These are phyloP conservation scores for Coemansia nantahalensis DNA, from an alignment of 192 early-diverging fungal genomes.

Conservation along the genomic window DNA sequence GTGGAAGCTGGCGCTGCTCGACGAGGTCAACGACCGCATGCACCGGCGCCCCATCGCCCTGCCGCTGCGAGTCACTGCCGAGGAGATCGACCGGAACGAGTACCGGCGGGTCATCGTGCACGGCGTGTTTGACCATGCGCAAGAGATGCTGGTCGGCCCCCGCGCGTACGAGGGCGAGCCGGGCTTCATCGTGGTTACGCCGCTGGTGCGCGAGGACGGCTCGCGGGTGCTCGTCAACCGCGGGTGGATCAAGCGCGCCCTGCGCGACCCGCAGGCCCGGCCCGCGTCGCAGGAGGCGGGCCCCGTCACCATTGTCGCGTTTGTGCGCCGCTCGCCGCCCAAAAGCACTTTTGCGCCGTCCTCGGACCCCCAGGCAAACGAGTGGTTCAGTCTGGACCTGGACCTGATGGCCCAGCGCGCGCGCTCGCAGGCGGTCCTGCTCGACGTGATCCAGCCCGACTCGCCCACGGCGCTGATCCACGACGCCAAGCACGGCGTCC, in stretches of 20 bases:
- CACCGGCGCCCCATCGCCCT: conserved; percentile 68
- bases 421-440: conserved; percentile 64
- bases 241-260: conserved; percentile 82
- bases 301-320: conserved; percentile 64
- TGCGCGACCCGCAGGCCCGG: conserved; percentile 57
- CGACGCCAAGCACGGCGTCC: conserved; percentile 57
- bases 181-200: conserved; percentile 75
- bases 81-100: conserved; percentile 61
- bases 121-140: conserved; percentile 67
- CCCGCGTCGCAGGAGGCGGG: conserved; percentile 54
- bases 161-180: conserved; percentile 65
- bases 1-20: conserved; percentile 86
- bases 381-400: conserved; percentile 83
- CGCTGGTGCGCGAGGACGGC: conserved; percentile 68
- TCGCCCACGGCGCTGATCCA: conserved; percentile 22
- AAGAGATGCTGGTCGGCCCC: conserved; percentile 84
- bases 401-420: conserved; percentile 70
- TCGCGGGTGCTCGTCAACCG: conserved; percentile 78
- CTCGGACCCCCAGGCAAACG: conserved; percentile 62
- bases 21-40: conserved; percentile 59
- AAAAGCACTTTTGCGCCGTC: conserved; percentile 61
- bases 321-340: conserved; percentile 57
- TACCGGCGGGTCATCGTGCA: conserved; percentile 71
- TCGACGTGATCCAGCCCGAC: conserved; percentile 71
- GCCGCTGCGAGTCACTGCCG: conserved; percentile 59